These are phyloP conservation scores for Lipomyces yamanashiensis DNA, from an alignment of 805 yeast species.

Conservation along the genomic window DNA sequence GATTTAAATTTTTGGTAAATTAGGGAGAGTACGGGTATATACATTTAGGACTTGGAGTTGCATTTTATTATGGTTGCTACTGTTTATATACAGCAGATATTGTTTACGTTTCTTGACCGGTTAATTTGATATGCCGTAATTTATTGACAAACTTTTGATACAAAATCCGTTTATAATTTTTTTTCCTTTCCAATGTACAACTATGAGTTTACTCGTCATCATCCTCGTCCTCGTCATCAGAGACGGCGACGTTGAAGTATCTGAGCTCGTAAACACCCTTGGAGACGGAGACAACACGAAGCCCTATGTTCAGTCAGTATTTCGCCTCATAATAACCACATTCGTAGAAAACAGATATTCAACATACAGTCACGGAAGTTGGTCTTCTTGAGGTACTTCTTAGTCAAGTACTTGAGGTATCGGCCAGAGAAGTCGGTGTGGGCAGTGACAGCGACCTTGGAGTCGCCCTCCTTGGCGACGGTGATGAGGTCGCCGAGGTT, in stretches of 20 bases:
- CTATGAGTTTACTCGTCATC: conserved; percentile 50
- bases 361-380: conserved; percentile 87
- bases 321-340: neutral
- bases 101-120: too few relatives aligned
- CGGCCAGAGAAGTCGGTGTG: conserved; percentile 98
- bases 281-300: conserved; percentile 95
- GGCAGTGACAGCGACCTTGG: conserved; percentile 79
- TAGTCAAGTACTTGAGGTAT: conserved; percentile 98
- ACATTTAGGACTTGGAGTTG: neutral
- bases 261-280: conserved; percentile 95
- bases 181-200: neutral
- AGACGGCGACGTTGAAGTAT: conserved; percentile 98
- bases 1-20: neutral
- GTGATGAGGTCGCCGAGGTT: conserved; percentile 95
- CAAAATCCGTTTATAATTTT: conserved; percentile 14
- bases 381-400: conserved; percentile 99
- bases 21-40: neutral
- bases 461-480: conserved; percentile 80
- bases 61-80: neutral
- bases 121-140: neutral
- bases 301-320: conserved; percentile 53
- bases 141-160: conserved; percentile 16
- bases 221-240: conserved; percentile 94
- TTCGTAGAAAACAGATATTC: neutral
- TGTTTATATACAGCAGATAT: neutral